Evolutionary conservation across 2,329 filamentous ascomycete species (phyloP), one percentile per base, ranked within the genome.

Genomic region (Penicillium freii): DNA sequence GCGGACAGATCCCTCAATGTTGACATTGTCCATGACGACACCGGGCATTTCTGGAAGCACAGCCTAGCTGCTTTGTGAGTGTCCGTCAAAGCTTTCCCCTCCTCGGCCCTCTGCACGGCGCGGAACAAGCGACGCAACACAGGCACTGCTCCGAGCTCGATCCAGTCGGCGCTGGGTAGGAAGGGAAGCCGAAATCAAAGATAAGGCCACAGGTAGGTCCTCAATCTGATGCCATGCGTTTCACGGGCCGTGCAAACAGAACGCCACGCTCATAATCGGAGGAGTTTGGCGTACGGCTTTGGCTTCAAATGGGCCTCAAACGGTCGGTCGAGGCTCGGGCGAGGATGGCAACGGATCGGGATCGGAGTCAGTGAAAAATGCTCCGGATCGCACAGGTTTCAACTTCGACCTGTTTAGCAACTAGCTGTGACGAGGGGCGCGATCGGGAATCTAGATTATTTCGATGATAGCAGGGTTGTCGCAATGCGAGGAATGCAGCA

Each of bases 21-120:
- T 71, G 62, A 63, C 64, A 67, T 73, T 66, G 53, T 76, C 74
- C 75, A 77, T 77, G 66, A 76, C 64, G 67, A 77, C 69, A 56
- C 75, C 75, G 66, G 75, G 75, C 75, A 77, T 77, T 51, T 74
- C 71, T 73, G 52, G 60, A 56, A 36, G 53, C 51, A 51, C 38
- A 38, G 46, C 38, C 34, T 59, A 51, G 52, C 55, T 55, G 45
- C 43, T 45, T 45, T 54, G 53, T 55, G 54, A 54, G 60, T 55
- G 39, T 42, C 46, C 54, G 48, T 56, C 47, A 29, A 49, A 59
- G 60, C 63, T 62, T 66, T 68, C 65, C 69, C 66, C 64, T 69
- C 66, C 68, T 66, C 63, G 56, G 62, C 67, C 63, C 65, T 63
- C 64, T 67, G 62, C 63, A 63, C 68, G 58, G 62, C 58, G 64